These are phyloP conservation scores for Paraurostyla sp. DNA, from an alignment of 73 alveolate genomes.

Conservation along the genomic window DNA sequence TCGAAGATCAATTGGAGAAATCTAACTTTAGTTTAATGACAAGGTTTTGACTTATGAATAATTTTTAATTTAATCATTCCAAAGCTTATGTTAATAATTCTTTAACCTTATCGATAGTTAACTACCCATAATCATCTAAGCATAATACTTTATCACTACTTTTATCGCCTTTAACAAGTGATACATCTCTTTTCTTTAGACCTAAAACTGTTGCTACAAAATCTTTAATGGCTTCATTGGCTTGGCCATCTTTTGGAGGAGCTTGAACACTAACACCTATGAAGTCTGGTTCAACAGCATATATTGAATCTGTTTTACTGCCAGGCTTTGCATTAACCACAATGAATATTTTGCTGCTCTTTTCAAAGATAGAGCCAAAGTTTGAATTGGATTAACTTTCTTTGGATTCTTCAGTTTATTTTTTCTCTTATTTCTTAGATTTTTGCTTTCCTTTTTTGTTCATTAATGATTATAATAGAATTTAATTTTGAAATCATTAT, in stretches of 20 bases:
- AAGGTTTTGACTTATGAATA: neutral
- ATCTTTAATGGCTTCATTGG: conserved; percentile 51
- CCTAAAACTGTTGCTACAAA: conserved; percentile 42
- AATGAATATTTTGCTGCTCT: conserved; percentile 21
- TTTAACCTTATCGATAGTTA: neutral
- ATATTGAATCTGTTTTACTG: conserved; percentile 12
- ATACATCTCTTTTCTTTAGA: conserved; percentile 56
- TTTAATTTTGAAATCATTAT: too few relatives aligned
- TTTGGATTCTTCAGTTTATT: neutral
- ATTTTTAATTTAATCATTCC: neutral
- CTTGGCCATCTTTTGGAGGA: conserved; percentile 62
- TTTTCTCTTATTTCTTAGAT: conserved; percentile 3
- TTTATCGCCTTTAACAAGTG: conserved; percentile 44
- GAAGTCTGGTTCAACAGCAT: conserved; percentile 57
- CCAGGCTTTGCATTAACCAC: conserved; percentile 57
- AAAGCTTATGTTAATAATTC: neutral
- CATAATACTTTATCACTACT: conserved; percentile 39
- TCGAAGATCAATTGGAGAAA: conserved; percentile 10
- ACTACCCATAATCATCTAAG: neutral
- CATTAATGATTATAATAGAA: neutral
- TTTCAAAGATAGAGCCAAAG: conserved; percentile 29
- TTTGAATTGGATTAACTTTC: neutral
- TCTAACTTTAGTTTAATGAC: conserved; percentile 12
- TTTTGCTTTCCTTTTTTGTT: neutral
- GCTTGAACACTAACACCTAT: conserved; percentile 51